Evolutionary conservation across 768 basidiomycete species (phyloP).

Genomic region (Trichaptum fuscoviolaceum): DNA sequence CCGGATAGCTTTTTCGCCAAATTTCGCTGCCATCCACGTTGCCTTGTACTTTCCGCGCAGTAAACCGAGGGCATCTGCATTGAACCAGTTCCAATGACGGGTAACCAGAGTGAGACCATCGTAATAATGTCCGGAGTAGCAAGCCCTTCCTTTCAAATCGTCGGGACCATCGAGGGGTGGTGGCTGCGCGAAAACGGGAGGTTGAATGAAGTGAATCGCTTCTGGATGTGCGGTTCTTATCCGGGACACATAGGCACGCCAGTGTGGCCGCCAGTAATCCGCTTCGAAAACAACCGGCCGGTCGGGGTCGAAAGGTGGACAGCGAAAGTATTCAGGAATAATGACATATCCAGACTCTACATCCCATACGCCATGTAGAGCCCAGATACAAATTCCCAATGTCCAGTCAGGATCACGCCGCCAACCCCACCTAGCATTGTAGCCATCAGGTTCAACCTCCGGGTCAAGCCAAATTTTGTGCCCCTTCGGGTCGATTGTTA

Average conservation of each 20-base stretch:
- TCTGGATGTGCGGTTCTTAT: conserved; percentile 70
- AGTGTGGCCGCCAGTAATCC: conserved; percentile 80
- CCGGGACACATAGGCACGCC: conserved; percentile 45
- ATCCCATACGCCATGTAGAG: conserved; percentile 88
- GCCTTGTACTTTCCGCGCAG: conserved; percentile 75
- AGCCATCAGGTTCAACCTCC: conserved; percentile 41
- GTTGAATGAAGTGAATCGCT: conserved; percentile 86
- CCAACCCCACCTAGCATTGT: conserved; percentile 79
- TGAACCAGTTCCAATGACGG: conserved; percentile 91
- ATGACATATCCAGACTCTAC: conserved; percentile 59
- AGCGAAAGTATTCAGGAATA: conserved; percentile 71
- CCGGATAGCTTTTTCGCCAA: conserved; percentile 83
- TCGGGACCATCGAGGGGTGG: conserved; percentile 49
- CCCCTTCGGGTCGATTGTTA: conserved; percentile 84
- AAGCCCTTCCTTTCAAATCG: conserved; percentile 58
- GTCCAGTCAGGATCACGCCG: conserved; percentile 63
- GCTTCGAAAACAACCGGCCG: conserved; percentile 55
- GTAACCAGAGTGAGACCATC: conserved; percentile 93
- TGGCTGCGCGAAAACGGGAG: conserved; percentile 83
- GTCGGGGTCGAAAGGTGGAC: conserved; percentile 26
- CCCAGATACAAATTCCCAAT: conserved; percentile 82
- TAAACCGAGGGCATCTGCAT: conserved; percentile 92
- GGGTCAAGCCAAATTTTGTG: conserved; percentile 71
- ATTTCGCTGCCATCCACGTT: conserved; percentile 63
- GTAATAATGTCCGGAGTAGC: conserved; percentile 85